Evolutionary conservation across 2,329 filamentous ascomycete genomes (phyloP).

Genomic region (Fusarium sp.): DNA sequence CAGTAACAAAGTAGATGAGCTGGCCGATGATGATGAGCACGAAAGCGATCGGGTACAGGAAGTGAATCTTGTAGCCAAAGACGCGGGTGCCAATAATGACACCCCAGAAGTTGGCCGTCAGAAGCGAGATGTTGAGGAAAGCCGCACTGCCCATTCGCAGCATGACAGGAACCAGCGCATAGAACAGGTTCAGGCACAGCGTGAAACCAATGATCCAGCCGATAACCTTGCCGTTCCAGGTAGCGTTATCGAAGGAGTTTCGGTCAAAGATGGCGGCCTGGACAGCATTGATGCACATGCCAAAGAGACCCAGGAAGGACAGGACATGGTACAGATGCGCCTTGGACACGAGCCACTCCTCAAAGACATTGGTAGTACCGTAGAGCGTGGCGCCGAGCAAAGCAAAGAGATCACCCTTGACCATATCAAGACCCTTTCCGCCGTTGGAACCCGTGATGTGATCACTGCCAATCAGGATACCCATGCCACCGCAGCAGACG

Average conservation of each 20-base stretch:
- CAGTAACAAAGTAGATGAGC: constrained; percentile 87
- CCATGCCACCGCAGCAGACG: constrained; percentile 90
- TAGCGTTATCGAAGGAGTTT: constrained; percentile 71
- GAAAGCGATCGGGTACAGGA: constrained; percentile 95
- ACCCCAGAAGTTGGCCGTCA: constrained; percentile 98
- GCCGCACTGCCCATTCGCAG: constrained; percentile 91
- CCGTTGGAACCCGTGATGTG: constrained; percentile 83
- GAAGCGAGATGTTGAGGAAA: constrained; percentile 94
- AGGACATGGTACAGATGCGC: constrained; percentile 93
- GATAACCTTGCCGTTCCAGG: constrained; percentile 75
- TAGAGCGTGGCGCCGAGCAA: constrained; percentile 91
- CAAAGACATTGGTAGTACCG: constrained; percentile 88
- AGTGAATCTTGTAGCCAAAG: constrained; percentile 84
- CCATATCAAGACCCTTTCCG: constrained; percentile 73
- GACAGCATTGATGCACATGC: constrained; percentile 88
- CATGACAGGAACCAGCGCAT: constrained; percentile 86
- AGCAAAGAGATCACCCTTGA: constrained; percentile 95
- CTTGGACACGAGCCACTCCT: constrained; percentile 93
- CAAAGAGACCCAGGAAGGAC: constrained; percentile 89
- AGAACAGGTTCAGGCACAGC: constrained; percentile 84
- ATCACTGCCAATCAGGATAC: constrained; percentile 86
- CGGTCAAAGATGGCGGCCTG: constrained; percentile 95
- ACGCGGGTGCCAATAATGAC: constrained; percentile 91
- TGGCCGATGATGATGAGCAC: constrained; percentile 90
- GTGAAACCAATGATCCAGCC: constrained; percentile 95